These are phyloP conservation scores for Byssochlamys sp. DNA, from an alignment of 2,329 filamentous ascomycete species.

Conservation along the genomic window DNA sequence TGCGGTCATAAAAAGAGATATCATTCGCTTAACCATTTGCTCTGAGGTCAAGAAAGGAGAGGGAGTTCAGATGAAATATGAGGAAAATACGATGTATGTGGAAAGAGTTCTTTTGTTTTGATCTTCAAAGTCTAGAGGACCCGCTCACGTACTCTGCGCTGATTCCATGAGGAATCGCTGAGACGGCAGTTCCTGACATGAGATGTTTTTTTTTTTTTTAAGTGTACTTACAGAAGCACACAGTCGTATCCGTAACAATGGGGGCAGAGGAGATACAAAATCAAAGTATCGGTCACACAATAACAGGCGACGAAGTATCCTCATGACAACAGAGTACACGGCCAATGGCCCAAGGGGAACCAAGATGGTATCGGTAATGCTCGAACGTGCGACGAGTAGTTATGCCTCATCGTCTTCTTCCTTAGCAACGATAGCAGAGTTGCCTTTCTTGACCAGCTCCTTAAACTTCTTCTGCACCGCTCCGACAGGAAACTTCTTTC, in stretches of 20 bases:
- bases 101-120: neutral
- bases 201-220: neutral
- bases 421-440: neutral
- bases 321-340: neutral
- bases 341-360: neutral
- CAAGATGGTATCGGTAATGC: neutral
- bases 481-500: constrained; percentile 22
- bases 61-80: neutral
- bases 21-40: neutral
- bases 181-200: neutral
- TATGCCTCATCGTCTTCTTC: neutral
- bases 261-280: neutral
- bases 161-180: neutral
- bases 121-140: neutral
- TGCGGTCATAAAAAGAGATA: neutral
- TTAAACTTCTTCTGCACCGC: constrained; percentile 33
- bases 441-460: constrained; percentile 23
- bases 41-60: neutral
- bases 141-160: neutral
- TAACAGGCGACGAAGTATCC: neutral
- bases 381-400: neutral
- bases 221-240: neutral
- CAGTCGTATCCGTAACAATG: neutral
- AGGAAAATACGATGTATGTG: neutral
- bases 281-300: neutral